Base-by-base conservation (phyloP, 306 rosid species). In the Abrus precatorius region DNA sequence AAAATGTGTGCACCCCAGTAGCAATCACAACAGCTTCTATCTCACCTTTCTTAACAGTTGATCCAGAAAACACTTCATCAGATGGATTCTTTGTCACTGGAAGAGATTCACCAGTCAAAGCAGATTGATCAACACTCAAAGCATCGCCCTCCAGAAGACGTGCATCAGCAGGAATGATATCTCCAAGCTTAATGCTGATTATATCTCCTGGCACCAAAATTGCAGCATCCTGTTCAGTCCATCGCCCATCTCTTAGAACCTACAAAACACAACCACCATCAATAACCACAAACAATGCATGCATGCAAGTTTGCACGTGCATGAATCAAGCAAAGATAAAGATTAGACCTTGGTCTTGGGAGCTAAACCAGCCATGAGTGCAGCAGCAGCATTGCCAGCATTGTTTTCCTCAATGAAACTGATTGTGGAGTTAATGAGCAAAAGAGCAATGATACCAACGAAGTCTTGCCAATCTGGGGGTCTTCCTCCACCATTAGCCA, bases 81-180 rank as follows among this genome's bases (percentile, higher is more conserved):
- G 94, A 90, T 48, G 99, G 92, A 68, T 88, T 86, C 90, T 96
- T 96, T 9, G 99, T 92, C 53, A 86, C 97, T 1, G 99, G 97
- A 60, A 96, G 99, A 56, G 99, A 96, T 80, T 96, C 99, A 44
- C 99, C 99, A 0, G 99, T 96, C 59, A 96, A 84, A 69, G 99
- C 99, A 82, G 99, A 96, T 76, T 96, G 99, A 83, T 96, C 99
- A 84, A 96, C 92, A 77, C 96, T 96, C 76, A 96, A 81, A 72
- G 98, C 89, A 84, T 96, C 99, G n/a, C 99, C 99, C 86, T 96
- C 97, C 6, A 96, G 98, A 78, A 96, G 99, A 74, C 99, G 99
- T 12, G 99, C 99, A 87, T 96, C 99, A 13, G 99, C 99, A 60
- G 99, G 99, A 72, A 96, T 83, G 73, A 96, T 96, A 54, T 96